Evolutionary conservation across 176 grass and related monocot species (phyloP).

Genomic region (Zoysia pacifica): DNA sequence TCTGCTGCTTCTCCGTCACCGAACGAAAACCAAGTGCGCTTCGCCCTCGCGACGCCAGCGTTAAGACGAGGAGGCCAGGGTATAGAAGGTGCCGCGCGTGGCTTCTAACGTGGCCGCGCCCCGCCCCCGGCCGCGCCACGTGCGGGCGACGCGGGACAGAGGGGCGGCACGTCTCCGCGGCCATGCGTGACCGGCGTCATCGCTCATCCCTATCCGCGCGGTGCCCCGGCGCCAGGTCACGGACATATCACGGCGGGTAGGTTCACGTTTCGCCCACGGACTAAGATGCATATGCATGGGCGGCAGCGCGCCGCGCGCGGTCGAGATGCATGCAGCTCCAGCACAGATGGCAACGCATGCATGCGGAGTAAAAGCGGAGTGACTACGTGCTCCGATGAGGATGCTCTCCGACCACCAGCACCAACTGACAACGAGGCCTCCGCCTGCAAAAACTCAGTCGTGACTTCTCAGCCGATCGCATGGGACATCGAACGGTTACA

Average conservation of each 20-base stretch:
- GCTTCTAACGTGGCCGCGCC: slow-evolving; percentile 38
- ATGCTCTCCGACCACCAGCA: too few species aligned
- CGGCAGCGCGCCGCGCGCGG: not conserved
- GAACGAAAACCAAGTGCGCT: not conserved
- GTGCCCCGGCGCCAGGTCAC: not conserved
- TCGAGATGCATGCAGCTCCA: too few species aligned
- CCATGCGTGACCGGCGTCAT: not conserved
- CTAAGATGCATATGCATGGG: not conserved
- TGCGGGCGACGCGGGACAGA: slow-evolving; percentile 26
- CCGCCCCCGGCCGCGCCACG: slow-evolving; percentile 43
- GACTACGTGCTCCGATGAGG: too few species aligned
- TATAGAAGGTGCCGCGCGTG: not conserved
- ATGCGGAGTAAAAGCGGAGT: too few species aligned
- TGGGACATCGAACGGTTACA: too few species aligned
- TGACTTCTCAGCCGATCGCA: too few species aligned
- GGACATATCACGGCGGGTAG: not conserved
- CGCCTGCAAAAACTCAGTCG: too few species aligned
- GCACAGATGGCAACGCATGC: too few species aligned
- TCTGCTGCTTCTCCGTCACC: not conserved
- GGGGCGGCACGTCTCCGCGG: slow-evolving; percentile 60
- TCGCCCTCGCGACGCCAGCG: not conserved
- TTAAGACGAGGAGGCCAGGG: not conserved
- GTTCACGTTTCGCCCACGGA: slow-evolving; percentile 16
- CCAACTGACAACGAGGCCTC: too few species aligned
- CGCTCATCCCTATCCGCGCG: slow-evolving; percentile 2